A percentile compares a stretch with the other conserved stretches of the same genome.
Conservation (phyloP, 495 filamentous ascomycete genomes). For the Parathielavia appendiculata region DNA sequence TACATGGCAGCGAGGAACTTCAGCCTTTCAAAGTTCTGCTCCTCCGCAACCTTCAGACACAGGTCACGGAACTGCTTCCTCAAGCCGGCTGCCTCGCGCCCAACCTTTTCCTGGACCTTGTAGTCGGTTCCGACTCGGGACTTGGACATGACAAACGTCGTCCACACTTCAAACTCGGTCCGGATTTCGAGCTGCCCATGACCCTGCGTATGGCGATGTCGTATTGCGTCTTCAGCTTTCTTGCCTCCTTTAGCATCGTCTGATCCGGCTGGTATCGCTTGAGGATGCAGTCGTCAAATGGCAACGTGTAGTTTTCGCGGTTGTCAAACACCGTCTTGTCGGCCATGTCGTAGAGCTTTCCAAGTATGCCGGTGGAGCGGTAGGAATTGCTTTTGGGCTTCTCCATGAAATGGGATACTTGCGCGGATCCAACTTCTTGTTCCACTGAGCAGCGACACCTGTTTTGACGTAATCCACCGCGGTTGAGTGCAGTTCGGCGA, state of each 20-base stretch:
- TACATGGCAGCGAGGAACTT: conserved; percentile 85
- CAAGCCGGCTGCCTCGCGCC: conserved; percentile 55
- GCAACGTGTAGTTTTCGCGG: conserved; percentile 57
- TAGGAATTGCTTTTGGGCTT: conserved; percentile 56
- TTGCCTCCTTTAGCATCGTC: conserved; percentile 51
- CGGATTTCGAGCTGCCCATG: conserved; percentile 81
- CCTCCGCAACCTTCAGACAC: conserved; percentile 60
- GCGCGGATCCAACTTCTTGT: conserved; percentile 50
- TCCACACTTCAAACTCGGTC: conserved; percentile 90
- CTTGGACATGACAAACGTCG: conserved; percentile 73
- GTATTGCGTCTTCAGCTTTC: conserved; percentile 67
- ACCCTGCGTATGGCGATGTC: conserved; percentile 71
- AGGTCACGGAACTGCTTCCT: conserved; percentile 60
- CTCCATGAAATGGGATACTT: conserved; percentile 93
- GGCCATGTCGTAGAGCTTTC: conserved; percentile 71
- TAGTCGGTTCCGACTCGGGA: conserved; percentile 64
- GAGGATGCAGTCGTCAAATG: conserved; percentile 77
- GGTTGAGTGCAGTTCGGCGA: conserved; percentile 79
- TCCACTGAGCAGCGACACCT: conserved; percentile 68
- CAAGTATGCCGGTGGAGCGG: conserved; percentile 66
- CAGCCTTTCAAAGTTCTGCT: conserved; percentile 52
- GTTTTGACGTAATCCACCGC: conserved; percentile 94
- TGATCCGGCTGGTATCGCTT: conserved; percentile 52
- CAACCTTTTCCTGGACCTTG: conserved; percentile 80
- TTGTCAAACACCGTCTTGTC: conserved; percentile 54